Evolutionary conservation across 306 rosid genomes (phyloP).

Genomic region (Quercus suber): DNA sequence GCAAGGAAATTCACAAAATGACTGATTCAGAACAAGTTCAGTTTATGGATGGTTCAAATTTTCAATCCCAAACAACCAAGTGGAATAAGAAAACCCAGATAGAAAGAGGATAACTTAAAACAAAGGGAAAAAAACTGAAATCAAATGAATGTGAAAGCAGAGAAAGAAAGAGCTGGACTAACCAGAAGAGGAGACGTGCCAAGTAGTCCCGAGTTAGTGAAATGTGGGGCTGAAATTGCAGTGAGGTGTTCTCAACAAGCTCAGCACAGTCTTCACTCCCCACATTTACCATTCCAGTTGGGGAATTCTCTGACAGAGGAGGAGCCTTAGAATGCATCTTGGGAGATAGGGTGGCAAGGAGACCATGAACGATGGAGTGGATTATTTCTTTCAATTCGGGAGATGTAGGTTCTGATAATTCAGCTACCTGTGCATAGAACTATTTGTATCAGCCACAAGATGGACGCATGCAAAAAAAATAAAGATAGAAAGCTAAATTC

Average conservation of each 20-base stretch:
- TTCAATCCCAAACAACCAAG: neutral
- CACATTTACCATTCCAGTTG: constrained; percentile 43
- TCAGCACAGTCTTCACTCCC: constrained; percentile 78
- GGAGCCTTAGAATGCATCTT: constrained; percentile 84
- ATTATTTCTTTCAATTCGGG: constrained; percentile 75
- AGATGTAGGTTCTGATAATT: constrained; percentile 84
- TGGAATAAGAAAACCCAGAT: too few species aligned
- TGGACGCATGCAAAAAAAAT: constrained; percentile 15
- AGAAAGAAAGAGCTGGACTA: constrained; percentile 26
- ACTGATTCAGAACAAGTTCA: constrained; percentile 12
- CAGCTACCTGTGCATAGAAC: constrained; percentile 65
- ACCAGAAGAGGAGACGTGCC: constrained; percentile 95
- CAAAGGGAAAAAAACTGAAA: neutral
- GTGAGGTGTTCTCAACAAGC: constrained; percentile 78
- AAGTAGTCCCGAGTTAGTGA: constrained; percentile 77
- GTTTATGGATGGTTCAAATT: constrained; percentile 2
- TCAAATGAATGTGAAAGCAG: constrained; percentile 1
- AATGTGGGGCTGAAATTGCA: constrained; percentile 77
- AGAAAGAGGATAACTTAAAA: neutral
- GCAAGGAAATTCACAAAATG: neutral
- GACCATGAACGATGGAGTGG: constrained; percentile 86
- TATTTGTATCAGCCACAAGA: constrained; percentile 1
- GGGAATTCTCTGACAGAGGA: constrained; percentile 52
- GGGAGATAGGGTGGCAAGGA: constrained; percentile 92
- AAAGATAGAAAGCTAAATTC: neutral